Base-by-base conservation (phyloP, 352 stramenopile genomes). In the Globisporangium cystogenes region DNA sequence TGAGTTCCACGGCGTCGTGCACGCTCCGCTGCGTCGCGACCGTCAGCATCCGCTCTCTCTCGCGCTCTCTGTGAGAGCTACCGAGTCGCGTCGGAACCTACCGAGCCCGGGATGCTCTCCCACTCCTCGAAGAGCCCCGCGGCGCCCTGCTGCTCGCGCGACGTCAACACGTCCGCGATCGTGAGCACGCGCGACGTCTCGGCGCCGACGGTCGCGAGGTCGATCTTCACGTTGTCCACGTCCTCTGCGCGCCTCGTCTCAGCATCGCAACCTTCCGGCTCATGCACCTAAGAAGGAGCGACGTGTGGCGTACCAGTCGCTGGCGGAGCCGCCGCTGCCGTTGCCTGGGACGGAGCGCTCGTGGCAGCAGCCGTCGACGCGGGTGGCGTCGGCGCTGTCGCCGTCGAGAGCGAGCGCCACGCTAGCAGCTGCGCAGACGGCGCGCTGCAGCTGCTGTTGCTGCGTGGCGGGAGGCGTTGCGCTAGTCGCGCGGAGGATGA, bases 1-100 rank as follows among this genome's bases (percentile, higher is more conserved):
- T 93, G 40, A 87, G 67, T 45, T 76, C 55, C 21, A 90, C 72
- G 1, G 79, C 82, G 46, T 86, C 76, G n/a, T 90, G 77, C 44
- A 93, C 75, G 44, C 76, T 84, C 54, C 86, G 70, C 82, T 92
- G 72, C 33, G 12, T 39, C 33, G 8, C 12, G 12, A 39, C 18
- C 33, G 33, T 39, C 33, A 39, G 8, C 14, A 21, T 14, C 31
- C 16, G 18, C 18, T 29, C 14, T 14, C 41, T 7, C 21, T 11
- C 20, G 11, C 8, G 7, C 23, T 43, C 15, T n/a, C n/a, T n/a
- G n/a, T n/a, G n/a, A n/a, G n/a, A n/a, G n/a, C n/a, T n/a, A n/a
- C n/a, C 24, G 6, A 15, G 4, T 15, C 29, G 3, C 23, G 21
- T 29, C 5, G 8, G 0, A 12, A 57, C 73, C 48, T 48, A 90